Evolutionary conservation across 192 early-diverging fungal genomes (phyloP).

Genomic region (Podila clonocystis): DNA sequence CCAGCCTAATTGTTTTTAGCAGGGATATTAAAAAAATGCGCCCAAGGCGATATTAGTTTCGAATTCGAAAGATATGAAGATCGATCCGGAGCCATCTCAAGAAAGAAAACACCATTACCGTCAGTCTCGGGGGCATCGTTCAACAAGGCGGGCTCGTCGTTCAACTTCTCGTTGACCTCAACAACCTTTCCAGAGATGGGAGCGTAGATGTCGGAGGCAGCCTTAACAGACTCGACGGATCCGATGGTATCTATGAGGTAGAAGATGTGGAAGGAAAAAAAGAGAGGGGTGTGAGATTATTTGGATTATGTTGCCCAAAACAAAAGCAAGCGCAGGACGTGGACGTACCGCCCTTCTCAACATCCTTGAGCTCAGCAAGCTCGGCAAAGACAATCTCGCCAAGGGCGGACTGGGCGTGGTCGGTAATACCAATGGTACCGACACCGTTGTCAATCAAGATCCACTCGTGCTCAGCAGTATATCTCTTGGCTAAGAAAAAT

Average conservation of each 20-base stretch:
- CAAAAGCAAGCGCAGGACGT: not conserved
- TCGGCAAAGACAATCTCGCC: slow-evolving; percentile 97
- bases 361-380: slow-evolving; percentile 71
- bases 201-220: slow-evolving; percentile 90
- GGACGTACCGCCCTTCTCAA: slow-evolving; percentile 69
- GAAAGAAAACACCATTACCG: slow-evolving; percentile 57
- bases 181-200: slow-evolving; percentile 87
- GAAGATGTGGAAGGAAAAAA: not conserved
- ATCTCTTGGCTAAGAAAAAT: slow-evolving; percentile 67
- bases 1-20: slow-evolving; percentile 74
- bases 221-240: slow-evolving; percentile 95
- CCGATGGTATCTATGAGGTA: slow-evolving; percentile 50
- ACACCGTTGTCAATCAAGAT: slow-evolving; percentile 75
- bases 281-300: slow-evolving; percentile 19
- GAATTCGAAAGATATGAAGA: too few relatives aligned
- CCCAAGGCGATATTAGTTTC: not conserved
- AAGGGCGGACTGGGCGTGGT: slow-evolving; percentile 90
- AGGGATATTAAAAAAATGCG: slow-evolving; percentile 4
- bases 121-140: slow-evolving; percentile 79
- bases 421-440: slow-evolving; percentile 91
- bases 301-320: not conserved
- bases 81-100: too few relatives aligned
- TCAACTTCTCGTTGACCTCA: slow-evolving; percentile 76
- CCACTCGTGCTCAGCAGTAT: slow-evolving; percentile 95
- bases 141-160: slow-evolving; percentile 78